Percentiles rank a stretch among this genome's conserved stretches.
Conservation (phyloP, 768 basidiomycete genomes). For the Trametopsis cervina region DNA sequence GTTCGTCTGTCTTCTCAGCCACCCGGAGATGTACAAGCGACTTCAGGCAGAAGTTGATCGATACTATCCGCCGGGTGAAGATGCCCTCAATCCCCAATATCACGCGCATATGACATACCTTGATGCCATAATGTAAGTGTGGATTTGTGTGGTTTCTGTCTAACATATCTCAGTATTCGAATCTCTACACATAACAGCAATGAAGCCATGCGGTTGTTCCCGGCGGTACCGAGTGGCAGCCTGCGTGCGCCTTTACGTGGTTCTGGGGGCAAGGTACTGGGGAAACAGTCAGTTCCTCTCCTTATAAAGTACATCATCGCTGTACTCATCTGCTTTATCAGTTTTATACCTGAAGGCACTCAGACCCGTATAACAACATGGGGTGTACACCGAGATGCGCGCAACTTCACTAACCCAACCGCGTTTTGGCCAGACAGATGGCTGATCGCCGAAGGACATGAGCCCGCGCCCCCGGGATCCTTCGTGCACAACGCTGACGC, state of each 20-base stretch:
- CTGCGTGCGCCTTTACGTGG: constrained; percentile 14
- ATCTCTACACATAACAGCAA: constrained; percentile 26
- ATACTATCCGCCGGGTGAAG: constrained; percentile 22
- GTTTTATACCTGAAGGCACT: constrained; percentile 13
- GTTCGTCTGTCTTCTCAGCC: constrained; percentile 33
- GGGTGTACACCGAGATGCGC: constrained; percentile 34
- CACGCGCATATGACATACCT: constrained; percentile 26
- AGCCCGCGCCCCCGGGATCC: neutral
- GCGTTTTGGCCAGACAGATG: constrained; percentile 38
- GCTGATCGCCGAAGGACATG: constrained; percentile 21
- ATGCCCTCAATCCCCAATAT: constrained; percentile 19
- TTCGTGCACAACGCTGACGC: constrained; percentile 23
- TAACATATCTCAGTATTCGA: neutral
- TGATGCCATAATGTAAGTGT: constrained; percentile 29
- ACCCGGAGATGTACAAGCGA: constrained; percentile 30
- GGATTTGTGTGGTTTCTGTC: neutral
- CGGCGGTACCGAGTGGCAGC: constrained; percentile 34
- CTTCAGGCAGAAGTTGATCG: constrained; percentile 37
- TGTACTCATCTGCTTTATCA: neutral
- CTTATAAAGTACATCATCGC: neutral
- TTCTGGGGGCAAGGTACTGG: constrained; percentile 21
- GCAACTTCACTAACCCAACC: constrained; percentile 33
- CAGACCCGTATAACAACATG: constrained; percentile 28
- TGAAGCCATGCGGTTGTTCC: constrained; percentile 39
- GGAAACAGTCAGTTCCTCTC: constrained; percentile 10